A percentile compares a stretch with the other conserved stretches of the same genome.
Evolutionary conservation across 225 moss, liverwort and hornwort species (phyloP).

Genomic region (Marchantia polymorpha): DNA sequence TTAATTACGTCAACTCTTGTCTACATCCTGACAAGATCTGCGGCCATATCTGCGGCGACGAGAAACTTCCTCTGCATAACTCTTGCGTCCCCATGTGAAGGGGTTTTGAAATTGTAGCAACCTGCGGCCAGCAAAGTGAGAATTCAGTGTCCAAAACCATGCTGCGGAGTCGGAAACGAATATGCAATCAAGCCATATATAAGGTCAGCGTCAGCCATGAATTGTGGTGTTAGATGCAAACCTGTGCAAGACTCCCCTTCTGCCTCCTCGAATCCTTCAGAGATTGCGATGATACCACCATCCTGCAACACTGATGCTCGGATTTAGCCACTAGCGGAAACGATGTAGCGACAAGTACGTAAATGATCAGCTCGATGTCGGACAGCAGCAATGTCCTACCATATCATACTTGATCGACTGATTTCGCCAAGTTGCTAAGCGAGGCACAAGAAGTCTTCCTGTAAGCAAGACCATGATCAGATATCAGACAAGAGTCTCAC

Average conservation of each 20-base stretch:
- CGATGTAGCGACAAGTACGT: no score
- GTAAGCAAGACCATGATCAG: slow-evolving; percentile 6
- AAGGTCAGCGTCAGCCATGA: neutral
- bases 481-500: no score
- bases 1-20: no score
- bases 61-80: slow-evolving; percentile 28
- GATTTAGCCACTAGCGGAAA: no score
- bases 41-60: no score
- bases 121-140: slow-evolving; percentile 16
- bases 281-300: slow-evolving; percentile 44
- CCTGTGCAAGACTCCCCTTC: slow-evolving; percentile 36
- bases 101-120: slow-evolving; percentile 26
- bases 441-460: slow-evolving; percentile 47
- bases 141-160: neutral
- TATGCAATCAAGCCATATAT: neutral
- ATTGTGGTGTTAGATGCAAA: neutral
- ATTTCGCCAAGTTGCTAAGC: slow-evolving; percentile 39
- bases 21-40: slow-evolving; percentile 7
- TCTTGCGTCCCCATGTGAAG: slow-evolving; percentile 29
- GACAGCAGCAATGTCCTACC: slow-evolving; percentile 24
- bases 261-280: slow-evolving; percentile 23
- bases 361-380: neutral
- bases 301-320: no score
- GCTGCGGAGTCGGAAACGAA: neutral
- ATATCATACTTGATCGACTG: slow-evolving; percentile 41